Evolutionary conservation across 2,329 filamentous ascomycete species (phyloP), one percentile per base, ranked within the genome.

Genomic region (Exophiala sp.): DNA sequence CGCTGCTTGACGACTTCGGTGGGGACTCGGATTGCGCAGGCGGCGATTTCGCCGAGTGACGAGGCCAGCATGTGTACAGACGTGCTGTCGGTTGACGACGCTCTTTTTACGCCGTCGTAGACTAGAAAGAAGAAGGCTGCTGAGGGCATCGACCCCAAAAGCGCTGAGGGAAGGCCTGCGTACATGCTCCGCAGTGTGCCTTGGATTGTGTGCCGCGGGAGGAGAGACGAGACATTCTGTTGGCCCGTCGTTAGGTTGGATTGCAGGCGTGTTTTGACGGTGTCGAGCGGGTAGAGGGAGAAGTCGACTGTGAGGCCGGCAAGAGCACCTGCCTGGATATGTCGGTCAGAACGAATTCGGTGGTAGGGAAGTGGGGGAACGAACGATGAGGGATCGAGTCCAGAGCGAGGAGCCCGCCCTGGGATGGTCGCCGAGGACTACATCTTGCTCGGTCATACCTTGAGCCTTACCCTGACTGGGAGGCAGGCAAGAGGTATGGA

Each of bases 1-100:
- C 95, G 82, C 78, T 97, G 94, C 80, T 99, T 99, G 65, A 99
- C 82, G 3, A 99, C 94, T 70, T 99, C 94, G 0, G 91, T 97
- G 7, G 94, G 94, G 16, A 99, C 94, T 50, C 94, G 80, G 5
- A 99, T 85, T 1, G 91, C 85, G 71, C 94, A 99, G 0, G 94
- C 95, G 2, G 92, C 90, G 1, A 97, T 79, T 72, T 99, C 94
- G 49, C 94, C 95, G 42, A 91, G 68, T 41, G 84, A 88, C 1
- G 91, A 94, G 1, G 94, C 91, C 1, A 86, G 68, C 84, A 96
- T 96, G 73, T 96, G 91, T 35, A 80, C 61, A 60, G 71, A 65
- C 68, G 60, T 68, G 59, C 52, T 51, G 12, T 64, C 68, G 45
- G 85, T 72, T 33, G 78, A 65, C 18, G 70, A 66, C 8, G 18